phyloP scores from a whole-genome alignment of 2,329 filamentous ascomycete species.

The Sordariomycetes sp. region DNA sequence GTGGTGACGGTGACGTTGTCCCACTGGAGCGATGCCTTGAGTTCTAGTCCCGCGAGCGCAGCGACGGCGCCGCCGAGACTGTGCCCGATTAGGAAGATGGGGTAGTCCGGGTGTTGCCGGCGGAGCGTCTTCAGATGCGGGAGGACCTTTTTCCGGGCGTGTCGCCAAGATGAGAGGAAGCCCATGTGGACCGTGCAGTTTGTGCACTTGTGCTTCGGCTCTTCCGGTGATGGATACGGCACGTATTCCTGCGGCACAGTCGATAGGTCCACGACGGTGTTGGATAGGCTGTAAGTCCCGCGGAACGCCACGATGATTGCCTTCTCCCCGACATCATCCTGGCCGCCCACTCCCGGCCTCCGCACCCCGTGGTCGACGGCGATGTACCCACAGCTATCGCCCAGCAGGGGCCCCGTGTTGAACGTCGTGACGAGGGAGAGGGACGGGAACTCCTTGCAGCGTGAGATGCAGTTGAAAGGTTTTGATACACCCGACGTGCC shows the following conservation, averaged over 20 bases:
- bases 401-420: constrained; percentile 78
- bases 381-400: constrained; percentile 88
- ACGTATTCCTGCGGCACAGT: constrained; percentile 83
- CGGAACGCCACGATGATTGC: constrained; percentile 77
- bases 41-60: constrained; percentile 71
- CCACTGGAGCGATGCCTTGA: constrained; percentile 60
- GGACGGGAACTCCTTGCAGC: constrained; percentile 69
- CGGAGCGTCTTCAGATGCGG: constrained; percentile 48
- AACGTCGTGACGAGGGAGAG: constrained; percentile 75
- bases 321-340: constrained; percentile 9
- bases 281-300: constrained; percentile 86
- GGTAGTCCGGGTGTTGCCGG: constrained; percentile 52
- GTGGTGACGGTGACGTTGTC: constrained; percentile 67
- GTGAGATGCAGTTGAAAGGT: constrained; percentile 75
- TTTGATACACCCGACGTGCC: constrained; percentile 68
- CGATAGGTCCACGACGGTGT: constrained; percentile 81
- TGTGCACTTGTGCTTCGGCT: constrained; percentile 42
- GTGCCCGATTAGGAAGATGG: constrained; percentile 73
- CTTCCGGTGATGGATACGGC: constrained; percentile 57
- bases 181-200: constrained; percentile 92
- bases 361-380: constrained; percentile 59
- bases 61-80: constrained; percentile 89
- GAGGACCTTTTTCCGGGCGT: constrained; percentile 57
- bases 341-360: constrained; percentile 9
- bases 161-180: constrained; percentile 75